Base-by-base conservation (phyloP, 352 stramenopile species). In the Pilasporangium apinafurcum region DNA sequence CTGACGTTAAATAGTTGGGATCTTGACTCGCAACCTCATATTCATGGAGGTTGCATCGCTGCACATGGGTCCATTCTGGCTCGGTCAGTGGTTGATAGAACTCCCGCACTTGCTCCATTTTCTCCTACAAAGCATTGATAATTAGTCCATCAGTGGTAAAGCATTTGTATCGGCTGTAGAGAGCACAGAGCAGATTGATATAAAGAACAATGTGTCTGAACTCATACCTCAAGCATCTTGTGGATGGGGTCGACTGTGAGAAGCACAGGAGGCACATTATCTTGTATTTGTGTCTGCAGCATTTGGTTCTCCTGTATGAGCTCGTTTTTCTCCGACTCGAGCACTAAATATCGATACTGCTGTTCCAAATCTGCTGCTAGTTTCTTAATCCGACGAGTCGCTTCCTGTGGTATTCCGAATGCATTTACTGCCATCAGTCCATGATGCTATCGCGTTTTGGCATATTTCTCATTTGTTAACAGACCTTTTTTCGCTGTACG, bases 401-500 rank as follows among this genome's bases (percentile, higher is more conserved):
- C 53, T 13, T 60, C 65, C 47, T 59, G 14, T 27, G n/a, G n/a
- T 12, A 2, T 18, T 16, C 20, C 38, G 26, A 10, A 14, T 2
- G 3, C n/a, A n/a, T n/a, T n/a, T n/a, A n/a, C n/a, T n/a, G n/a
- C n/a, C n/a, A n/a, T n/a, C n/a, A n/a, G n/a, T n/a, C n/a, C n/a
- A n/a, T n/a, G n/a, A n/a, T n/a, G n/a, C n/a, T n/a, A n/a, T n/a
- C n/a, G n/a, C n/a, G n/a, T n/a, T n/a, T n/a, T n/a, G 14, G 8
- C 33, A 38, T 4, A 38, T 9, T 20, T 8, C 5, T 37, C 32
- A 12, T 22, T 18, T 8, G 32, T 22, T 22, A 37, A 14, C 32
- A 12, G 8, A 63, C 55, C 49, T 78, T 82, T 37, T 78, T 82
- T 12, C 68, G 68, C 45, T 76, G 68, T 27, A 82, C 63, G 31